phyloP scores from a whole-genome alignment of 202 grass and related monocot species.

The Dendrocalamus latiflorus region DNA sequence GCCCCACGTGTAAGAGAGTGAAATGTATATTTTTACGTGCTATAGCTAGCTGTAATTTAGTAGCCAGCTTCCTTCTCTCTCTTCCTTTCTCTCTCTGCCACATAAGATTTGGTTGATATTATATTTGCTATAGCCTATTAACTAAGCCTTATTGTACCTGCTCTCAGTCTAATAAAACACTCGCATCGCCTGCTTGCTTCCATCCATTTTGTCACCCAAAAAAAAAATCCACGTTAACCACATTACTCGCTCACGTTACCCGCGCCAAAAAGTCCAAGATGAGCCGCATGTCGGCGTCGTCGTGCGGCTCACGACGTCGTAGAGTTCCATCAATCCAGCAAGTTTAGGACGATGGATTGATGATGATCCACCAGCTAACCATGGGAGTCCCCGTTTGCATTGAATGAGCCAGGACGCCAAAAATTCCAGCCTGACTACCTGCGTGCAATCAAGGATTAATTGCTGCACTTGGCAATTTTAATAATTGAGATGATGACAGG shows the following conservation, averaged over 20 bases:
- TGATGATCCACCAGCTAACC: neutral
- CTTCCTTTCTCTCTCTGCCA: too few species aligned
- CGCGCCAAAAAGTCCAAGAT: neutral
- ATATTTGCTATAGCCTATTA: too few species aligned
- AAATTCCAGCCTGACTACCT: neutral
- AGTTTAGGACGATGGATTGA: neutral
- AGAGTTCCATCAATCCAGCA: neutral
- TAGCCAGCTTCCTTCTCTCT: too few species aligned
- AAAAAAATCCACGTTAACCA: neutral
- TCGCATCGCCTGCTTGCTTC: neutral
- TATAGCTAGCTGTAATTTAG: too few species aligned
- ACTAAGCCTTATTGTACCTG: too few species aligned
- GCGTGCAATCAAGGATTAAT: neutral
- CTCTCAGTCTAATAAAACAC: too few species aligned
- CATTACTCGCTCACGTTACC: too few species aligned
- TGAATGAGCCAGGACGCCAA: neutral
- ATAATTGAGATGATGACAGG: conserved; percentile 1
- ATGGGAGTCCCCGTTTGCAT: neutral
- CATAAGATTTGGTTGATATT: too few species aligned
- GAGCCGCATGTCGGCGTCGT: neutral
- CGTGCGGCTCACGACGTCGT: neutral
- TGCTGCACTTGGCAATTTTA: neutral
- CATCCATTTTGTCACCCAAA: neutral
- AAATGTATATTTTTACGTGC: too few species aligned
- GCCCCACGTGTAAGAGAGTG: too few species aligned